Evolutionary conservation across 2,329 filamentous ascomycete species (phyloP), one percentile per base, ranked within the genome.

Genomic region (Knoxdaviesia proteae): DNA sequence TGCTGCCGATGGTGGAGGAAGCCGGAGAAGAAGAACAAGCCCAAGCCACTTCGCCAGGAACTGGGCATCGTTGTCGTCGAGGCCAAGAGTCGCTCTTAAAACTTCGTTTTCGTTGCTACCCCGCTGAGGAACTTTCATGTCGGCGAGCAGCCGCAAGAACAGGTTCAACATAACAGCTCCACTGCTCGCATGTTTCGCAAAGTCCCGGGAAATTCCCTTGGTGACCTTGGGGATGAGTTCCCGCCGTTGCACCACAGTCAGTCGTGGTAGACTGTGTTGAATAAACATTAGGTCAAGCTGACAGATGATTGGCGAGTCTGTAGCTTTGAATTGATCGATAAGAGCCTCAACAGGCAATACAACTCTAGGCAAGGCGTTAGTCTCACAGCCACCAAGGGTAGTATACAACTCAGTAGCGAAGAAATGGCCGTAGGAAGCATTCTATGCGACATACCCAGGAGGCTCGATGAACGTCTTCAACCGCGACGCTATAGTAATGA

Each of bases 271-370:
- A 37, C 88, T 90, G 54, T 93, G 84, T 53, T 92, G 83, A 35
- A 94, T 80, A 55, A 93, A 94, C 11, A 81, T 68, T 36, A 96
- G 64, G 58, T 96, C 87, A 51, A 94, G 81, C 55, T 93, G 83
- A 48, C 84, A 79, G 49, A 98, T 74, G 35, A 94, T 67, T 1
- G 77, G 65, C 8, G 77, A 79, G 36, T 75, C 67, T 35, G 74
- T 74, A 29, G 82, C 53, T 58, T 92, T 93, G 67, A 93, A 94
- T 57, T 96, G 90, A 50, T 86, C 79, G 43, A 96, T 59, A 11
- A 98, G 67, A 10, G 77, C 74, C n/a, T 74, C 71, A 8, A 96
- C 86, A 0, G 90, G 90, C 5, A 98, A 65, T 43, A 87, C 68
- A 48, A 94, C 75, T 40, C 69, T 70, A 47, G 47, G 20, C 7